Percentiles rank a stretch among this genome's conserved stretches.
phyloP scores from a whole-genome alignment of 2,329 filamentous ascomycete genomes.

The Kalmusia sp. region DNA sequence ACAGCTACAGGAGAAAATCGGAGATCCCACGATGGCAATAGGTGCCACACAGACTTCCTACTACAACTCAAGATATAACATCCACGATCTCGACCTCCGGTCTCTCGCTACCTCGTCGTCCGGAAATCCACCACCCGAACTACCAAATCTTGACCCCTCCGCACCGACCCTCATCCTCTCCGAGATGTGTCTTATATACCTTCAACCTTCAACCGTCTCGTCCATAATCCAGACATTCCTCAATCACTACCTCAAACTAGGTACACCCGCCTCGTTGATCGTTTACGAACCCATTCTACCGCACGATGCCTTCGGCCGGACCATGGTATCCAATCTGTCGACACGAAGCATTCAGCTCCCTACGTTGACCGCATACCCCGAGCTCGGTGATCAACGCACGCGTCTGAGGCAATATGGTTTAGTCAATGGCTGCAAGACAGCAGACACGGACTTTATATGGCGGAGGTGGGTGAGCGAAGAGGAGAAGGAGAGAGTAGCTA shows the following conservation, averaged over 20 bases:
- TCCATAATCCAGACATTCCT: slow-evolving; percentile 61
- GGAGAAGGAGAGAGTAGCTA: slow-evolving; percentile 82
- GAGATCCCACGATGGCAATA: slow-evolving; percentile 28
- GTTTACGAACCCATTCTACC: slow-evolving; percentile 91
- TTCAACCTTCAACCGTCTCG: slow-evolving; percentile 70
- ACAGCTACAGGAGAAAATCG: slow-evolving; percentile 37
- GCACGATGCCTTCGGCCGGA: slow-evolving; percentile 83
- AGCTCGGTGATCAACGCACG: slow-evolving; percentile 70
- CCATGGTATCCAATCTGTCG: slow-evolving; percentile 91
- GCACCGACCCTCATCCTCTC: slow-evolving; percentile 86
- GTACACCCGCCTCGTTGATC: slow-evolving; percentile 66
- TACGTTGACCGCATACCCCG: slow-evolving; percentile 76
- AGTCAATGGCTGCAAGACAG: slow-evolving; percentile 59
- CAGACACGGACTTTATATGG: slow-evolving; percentile 75
- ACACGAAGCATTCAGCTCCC: slow-evolving; percentile 83
- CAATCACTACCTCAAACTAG: slow-evolving; percentile 46
- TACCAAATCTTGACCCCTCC: slow-evolving; percentile 58
- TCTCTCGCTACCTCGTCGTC: slow-evolving; percentile 52
- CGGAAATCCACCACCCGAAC: slow-evolving; percentile 25
- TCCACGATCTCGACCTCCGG: slow-evolving; percentile 72
- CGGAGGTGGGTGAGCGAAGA: slow-evolving; percentile 71
- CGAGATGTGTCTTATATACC: slow-evolving; percentile 94
- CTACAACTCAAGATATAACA: slow-evolving; percentile 59
- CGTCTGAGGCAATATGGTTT: slow-evolving; percentile 75
- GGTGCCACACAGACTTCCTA: slow-evolving; percentile 47